These are phyloP conservation scores for Suhomyces xylopsoci DNA, from an alignment of 805 yeast species.

Conservation along the genomic window DNA sequence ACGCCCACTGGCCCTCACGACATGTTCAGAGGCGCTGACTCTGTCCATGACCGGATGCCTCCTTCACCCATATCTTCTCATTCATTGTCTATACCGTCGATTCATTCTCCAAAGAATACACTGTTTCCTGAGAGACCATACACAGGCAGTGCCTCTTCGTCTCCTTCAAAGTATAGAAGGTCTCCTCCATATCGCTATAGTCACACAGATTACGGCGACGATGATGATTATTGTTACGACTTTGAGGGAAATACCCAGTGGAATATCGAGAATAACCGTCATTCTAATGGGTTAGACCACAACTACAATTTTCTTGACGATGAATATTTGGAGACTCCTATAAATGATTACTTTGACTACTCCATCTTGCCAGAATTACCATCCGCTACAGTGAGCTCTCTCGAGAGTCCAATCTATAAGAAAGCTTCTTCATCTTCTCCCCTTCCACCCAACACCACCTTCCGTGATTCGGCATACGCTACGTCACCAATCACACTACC, in stretches of 20 bases:
- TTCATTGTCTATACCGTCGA: constrained; percentile 5
- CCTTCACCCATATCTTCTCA: constrained; percentile 8
- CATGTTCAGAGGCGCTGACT: background rate
- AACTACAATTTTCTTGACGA: constrained; percentile 8
- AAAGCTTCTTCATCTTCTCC: background rate
- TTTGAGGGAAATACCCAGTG: constrained; percentile 8
- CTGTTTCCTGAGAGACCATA: constrained; percentile 9
- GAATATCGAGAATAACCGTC: background rate
- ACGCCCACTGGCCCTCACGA: background rate
- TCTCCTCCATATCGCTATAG: constrained; percentile 13
- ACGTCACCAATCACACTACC: constrained; percentile 1
- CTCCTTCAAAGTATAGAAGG: constrained; percentile 26
- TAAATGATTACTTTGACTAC: constrained; percentile 29
- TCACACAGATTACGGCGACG: constrained; percentile 14
- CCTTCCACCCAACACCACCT: background rate
- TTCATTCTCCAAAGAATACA: constrained; percentile 16
- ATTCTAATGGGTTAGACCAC: background rate
- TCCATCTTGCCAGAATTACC: constrained; percentile 36
- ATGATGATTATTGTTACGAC: constrained; percentile 11
- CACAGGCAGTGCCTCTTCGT: constrained; percentile 24
- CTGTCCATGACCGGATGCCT: background rate
- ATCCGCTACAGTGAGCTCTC: constrained; percentile 4
- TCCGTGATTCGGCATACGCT: background rate
- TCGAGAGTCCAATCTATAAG: constrained; percentile 4
- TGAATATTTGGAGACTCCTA: constrained; percentile 18